Base-by-base conservation (phyloP, 257 asterid species). In the Nicotiana attenuata region DNA sequence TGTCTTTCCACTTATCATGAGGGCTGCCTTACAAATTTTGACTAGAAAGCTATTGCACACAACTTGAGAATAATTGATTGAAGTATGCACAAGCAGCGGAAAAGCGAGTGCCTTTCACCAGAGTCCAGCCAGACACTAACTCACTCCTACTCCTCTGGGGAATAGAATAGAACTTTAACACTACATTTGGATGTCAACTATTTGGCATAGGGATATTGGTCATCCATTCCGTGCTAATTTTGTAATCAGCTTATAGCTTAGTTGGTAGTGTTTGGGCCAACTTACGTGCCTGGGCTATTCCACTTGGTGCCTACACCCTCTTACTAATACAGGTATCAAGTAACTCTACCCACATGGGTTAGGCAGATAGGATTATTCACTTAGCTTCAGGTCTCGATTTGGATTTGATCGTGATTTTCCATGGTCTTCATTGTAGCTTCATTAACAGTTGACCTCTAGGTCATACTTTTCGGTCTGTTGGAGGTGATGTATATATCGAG, bases 1-100 rank as follows among this genome's bases (percentile, higher is more conserved):
- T 71, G 78, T 71, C 78, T 71, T 28, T 71, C 59, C 59, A 71
- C 59, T 71, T 71, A 11, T 20, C 59, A 22, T 71, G 35, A 41
- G 3, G 5, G 41, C 20, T 64, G 20, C 7, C 57, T 5, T 71
- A 11, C 31, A n/a, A 35, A 29, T 19, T 67, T 24, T 63, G 29
- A 11, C 57, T 69, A 16, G 50, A 31, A 29, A 66, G 15, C 26
- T 66, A 71, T 22, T 71, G 33, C 14, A 4, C 57, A 41, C 59
- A 41, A 41, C 59, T 71, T 41, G 78, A 41, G 52, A 41, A 71
- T 24, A 71, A 45, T 71, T 41, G 57, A 69, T 38, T 20, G 33
- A n/a, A 11, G 59, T 11, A 71, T 0, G 4, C 20, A 11, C 35
- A 20, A 41, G 35, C 77, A 31, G 77, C 11, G 59, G 22, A 71